Evolutionary conservation across 768 basidiomycete genomes (phyloP).

Genomic region (Hericium alpestre): DNA sequence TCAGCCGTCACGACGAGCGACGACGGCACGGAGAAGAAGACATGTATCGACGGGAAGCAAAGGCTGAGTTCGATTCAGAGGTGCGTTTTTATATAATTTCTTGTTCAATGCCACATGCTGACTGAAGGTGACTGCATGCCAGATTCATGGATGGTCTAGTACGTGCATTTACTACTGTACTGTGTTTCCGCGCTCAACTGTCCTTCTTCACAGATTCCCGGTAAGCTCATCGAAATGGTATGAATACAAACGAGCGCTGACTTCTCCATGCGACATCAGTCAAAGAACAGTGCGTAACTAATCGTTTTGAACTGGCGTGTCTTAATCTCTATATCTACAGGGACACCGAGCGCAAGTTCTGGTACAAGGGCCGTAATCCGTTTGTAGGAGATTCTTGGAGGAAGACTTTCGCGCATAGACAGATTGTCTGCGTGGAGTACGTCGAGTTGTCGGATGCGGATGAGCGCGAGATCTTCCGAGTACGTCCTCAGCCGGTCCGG

Average conservation of each 20-base stretch:
- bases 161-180: not conserved
- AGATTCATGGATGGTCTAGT: conserved; percentile 61
- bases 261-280: no score
- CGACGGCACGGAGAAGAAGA: conserved; percentile 56
- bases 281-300: not conserved
- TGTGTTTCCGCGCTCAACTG: not conserved
- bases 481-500: conserved; percentile 4
- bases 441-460: conserved; percentile 16
- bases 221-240: no score
- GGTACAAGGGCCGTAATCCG: conserved; percentile 21
- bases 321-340: not conserved
- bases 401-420: conserved; percentile 31
- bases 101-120: not conserved
- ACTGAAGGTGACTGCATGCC: not conserved
- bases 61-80: conserved; percentile 62
- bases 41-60: conserved; percentile 77
- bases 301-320: not conserved
- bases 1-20: conserved; percentile 39
- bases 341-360: conserved; percentile 21
- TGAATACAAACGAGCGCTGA: no score
- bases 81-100: conserved; percentile 27
- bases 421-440: conserved; percentile 44
- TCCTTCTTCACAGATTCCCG: conserved; percentile 1
- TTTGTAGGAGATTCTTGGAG: conserved; percentile 21
- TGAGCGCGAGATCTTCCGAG: conserved; percentile 25